phyloP scores from a whole-genome alignment of 2,329 filamentous ascomycete genomes.

The Parasarocladium wereldwijsianum region DNA sequence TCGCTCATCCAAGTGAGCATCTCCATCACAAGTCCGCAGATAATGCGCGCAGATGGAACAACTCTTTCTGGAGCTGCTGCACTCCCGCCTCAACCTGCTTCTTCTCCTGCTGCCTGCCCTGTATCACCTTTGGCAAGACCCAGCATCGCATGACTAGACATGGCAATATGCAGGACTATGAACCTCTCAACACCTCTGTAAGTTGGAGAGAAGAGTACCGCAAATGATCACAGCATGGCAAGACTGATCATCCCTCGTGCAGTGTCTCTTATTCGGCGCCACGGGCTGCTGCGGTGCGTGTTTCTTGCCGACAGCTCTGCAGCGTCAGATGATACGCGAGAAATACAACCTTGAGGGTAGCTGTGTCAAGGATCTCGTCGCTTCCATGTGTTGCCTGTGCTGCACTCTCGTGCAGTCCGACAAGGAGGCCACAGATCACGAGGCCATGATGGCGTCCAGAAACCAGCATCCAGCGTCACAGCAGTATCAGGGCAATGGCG shows the following conservation, averaged over 20 bases:
- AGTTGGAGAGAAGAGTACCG: constrained; percentile 8
- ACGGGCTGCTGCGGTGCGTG: constrained; percentile 23
- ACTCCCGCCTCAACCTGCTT: constrained; percentile 27
- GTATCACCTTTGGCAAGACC: constrained; percentile 33
- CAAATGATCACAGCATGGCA: background rate
- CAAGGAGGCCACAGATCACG: constrained; percentile 27
- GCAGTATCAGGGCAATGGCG: constrained; percentile 3
- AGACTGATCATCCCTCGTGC: background rate
- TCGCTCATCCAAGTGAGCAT: constrained; percentile 25
- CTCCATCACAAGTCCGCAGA: constrained; percentile 26
- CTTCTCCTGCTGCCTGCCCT: constrained; percentile 30
- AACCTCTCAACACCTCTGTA: constrained; percentile 31
- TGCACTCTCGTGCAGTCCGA: constrained; percentile 31
- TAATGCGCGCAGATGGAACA: constrained; percentile 21
- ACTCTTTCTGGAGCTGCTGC: constrained; percentile 28
- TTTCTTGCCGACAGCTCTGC: constrained; percentile 28
- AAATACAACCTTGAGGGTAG: constrained; percentile 30
- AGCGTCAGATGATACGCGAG: constrained; percentile 27
- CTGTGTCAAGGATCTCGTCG: constrained; percentile 25
- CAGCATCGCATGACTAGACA: constrained; percentile 28
- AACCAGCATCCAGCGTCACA: constrained; percentile 3
- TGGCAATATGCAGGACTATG: constrained; percentile 24
- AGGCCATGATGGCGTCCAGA: constrained; percentile 8
- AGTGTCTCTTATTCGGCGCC: constrained; percentile 29
- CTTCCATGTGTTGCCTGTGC: constrained; percentile 28